These are phyloP conservation scores for Emmonsiellopsis sp. DNA, from an alignment of 2,329 filamentous ascomycete genomes.

Conservation along the genomic window DNA sequence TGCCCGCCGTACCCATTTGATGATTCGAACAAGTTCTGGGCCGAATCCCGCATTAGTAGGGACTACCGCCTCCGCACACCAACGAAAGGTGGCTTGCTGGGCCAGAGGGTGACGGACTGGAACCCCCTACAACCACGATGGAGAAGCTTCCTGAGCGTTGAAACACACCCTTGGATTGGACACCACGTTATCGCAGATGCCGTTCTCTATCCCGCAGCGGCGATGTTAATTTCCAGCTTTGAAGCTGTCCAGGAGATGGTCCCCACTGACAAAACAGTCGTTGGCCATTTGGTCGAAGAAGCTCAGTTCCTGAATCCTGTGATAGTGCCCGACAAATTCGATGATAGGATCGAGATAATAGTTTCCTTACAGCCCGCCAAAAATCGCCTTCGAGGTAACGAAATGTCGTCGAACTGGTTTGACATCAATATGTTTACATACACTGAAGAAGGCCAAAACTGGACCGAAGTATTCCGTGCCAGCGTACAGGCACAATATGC, in stretches of 20 bases:
- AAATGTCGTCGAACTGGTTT: slow-evolving; percentile 14
- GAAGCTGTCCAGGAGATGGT: slow-evolving; percentile 20
- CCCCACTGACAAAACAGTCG: slow-evolving; percentile 4
- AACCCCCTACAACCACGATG: slow-evolving; percentile 13
- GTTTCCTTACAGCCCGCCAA: slow-evolving; percentile 20
- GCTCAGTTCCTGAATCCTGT: slow-evolving; percentile 21
- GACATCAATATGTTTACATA: slow-evolving; percentile 22
- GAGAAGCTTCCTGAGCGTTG: slow-evolving; percentile 14
- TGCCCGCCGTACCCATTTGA: slow-evolving; percentile 12
- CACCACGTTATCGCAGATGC: slow-evolving; percentile 15
- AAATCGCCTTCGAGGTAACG: slow-evolving; percentile 14
- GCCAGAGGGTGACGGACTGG: slow-evolving; percentile 4
- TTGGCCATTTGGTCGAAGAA: slow-evolving; percentile 21
- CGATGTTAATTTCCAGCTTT: slow-evolving; percentile 23
- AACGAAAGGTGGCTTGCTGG: slow-evolving; percentile 8
- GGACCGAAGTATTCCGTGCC: slow-evolving; percentile 24
- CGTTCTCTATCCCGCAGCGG: slow-evolving; percentile 24
- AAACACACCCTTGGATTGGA: slow-evolving; percentile 16
- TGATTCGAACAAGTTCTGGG: slow-evolving; percentile 10
- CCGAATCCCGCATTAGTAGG: slow-evolving; percentile 10
- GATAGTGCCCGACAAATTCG: background rate
- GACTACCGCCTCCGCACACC: slow-evolving; percentile 12
- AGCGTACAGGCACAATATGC: slow-evolving; percentile 21
- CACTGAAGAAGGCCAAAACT: slow-evolving; percentile 12
- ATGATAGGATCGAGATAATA: slow-evolving; percentile 20